Base-by-base conservation (phyloP, 1,284 basidiomycete species). In the Apiotrichum gamsii region DNA sequence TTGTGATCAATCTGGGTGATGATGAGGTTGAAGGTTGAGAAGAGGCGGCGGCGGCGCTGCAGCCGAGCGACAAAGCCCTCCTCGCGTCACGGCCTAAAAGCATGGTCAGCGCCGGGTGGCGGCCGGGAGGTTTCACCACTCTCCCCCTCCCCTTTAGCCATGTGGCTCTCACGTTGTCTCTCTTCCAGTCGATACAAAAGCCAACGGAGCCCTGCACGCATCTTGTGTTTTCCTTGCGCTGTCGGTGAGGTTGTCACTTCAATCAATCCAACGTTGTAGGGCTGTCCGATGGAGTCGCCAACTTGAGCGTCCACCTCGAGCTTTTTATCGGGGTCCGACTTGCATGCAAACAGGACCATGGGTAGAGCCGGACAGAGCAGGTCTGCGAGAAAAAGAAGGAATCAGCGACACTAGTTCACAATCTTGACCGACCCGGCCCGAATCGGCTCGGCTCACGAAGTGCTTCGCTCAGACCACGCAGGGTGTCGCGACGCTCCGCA, bases 251-350 rank as follows among this genome's bases (percentile, higher is more conserved):
- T 60, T 0, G 66, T 66, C 8, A 71, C 63, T 51, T 73, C 71
- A 30, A 73, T 70, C 39, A 73, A 42, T 6, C 71, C 71, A 19
- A 72, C 65, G 43, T 69, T 67, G 58, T 61, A 66, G 10, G 69
- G 65, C 25, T 70, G 61, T 4, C 70, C 69, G 18, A 73, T 55
- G 2, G 61, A 58, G 47, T 73, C 69, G 15, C 62, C 71, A 25
- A 59, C 53, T n/a, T 61, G 56, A 5, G 71, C 61, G 14, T 62
- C 58, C 24, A 73, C 61, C 31, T 61, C 58, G 1, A 61, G 52
- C 9, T 36, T 18, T 20, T 40, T 50, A 10, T 56, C 59, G 4
- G 68, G 67, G 47, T 73, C 71, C 1, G 70, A 68, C 47, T 72
- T 72, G 57, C 70, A 72, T 1, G 68, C 71, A 24, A 72, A 59